A percentile compares a stretch with the other conserved stretches of the same genome.
phyloP scores from a whole-genome alignment of 352 stramenopile genomes.

The Bremia lactucae region DNA sequence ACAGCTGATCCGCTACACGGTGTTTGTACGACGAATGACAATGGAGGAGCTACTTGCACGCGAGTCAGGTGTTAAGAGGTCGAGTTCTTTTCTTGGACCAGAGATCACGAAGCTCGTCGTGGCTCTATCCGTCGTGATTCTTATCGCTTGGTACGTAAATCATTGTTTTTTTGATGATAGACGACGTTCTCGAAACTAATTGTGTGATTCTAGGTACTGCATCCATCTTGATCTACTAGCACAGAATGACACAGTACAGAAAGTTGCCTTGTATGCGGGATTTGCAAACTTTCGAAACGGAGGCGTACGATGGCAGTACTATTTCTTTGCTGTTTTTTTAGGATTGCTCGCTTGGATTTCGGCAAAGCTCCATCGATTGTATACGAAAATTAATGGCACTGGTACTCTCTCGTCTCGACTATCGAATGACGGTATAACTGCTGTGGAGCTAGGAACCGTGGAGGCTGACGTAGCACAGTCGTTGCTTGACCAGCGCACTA shows the following conservation, averaged over 20 bases:
- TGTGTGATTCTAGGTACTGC: slow-evolving; percentile 27
- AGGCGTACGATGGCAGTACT: slow-evolving; percentile 48
- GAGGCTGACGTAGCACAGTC: slow-evolving; percentile 20
- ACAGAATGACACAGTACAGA: slow-evolving; percentile 18
- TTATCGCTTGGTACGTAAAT: slow-evolving; percentile 30
- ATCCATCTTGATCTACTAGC: slow-evolving; percentile 37
- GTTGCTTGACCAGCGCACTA: slow-evolving; percentile 20
- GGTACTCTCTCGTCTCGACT: slow-evolving; percentile 5
- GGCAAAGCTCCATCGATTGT: slow-evolving; percentile 62
- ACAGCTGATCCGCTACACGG: slow-evolving; percentile 56
- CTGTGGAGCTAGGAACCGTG: slow-evolving; percentile 19
- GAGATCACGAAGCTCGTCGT: slow-evolving; percentile 33
- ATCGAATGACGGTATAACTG: slow-evolving; percentile 7
- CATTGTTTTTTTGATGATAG: neutral
- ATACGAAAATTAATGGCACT: slow-evolving; percentile 13
- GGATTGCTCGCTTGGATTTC: slow-evolving; percentile 50
- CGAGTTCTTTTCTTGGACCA: slow-evolving; percentile 37
- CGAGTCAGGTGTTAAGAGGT: slow-evolving; percentile 16
- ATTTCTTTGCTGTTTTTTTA: slow-evolving; percentile 47
- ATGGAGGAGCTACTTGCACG: slow-evolving; percentile 38
- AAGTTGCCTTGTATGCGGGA: slow-evolving; percentile 41
- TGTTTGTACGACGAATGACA: slow-evolving; percentile 47
- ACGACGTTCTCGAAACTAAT: neutral
- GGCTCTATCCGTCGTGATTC: slow-evolving; percentile 31
- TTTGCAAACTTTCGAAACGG: slow-evolving; percentile 43